Base-by-base conservation (phyloP, 2,329 filamentous ascomycete species). In the Metarhizium brunneum region DNA sequence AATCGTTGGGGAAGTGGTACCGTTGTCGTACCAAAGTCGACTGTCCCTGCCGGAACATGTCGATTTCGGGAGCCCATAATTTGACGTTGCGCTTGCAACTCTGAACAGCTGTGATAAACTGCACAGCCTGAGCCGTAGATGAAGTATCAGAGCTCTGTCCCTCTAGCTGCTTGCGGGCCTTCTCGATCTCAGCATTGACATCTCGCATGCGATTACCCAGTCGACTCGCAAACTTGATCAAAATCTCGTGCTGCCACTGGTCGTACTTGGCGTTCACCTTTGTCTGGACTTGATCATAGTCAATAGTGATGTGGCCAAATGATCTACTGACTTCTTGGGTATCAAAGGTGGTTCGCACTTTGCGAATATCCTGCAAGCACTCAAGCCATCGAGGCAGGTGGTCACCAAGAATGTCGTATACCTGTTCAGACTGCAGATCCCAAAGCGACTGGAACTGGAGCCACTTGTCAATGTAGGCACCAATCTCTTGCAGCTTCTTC, bases 241-340 rank as follows among this genome's bases (percentile, higher is more conserved):
- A 78, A 55, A 99, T 95, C 62, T 99, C 94, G 64, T 96, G 90
- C 70, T 99, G 94, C 94, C 95, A 99, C 70, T 97, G 92, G 68
- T 99, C 95, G 68, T 99, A 99, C 70, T 97, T 99, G 64, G 91
- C 90, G 65, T 97, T 99, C 70, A 99, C 94, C 72, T 96, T 96
- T 56, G 92, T 90, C 71, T 99, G 95, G 0, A 99, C 94, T 71
- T 99, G 95, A 65, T 97, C 94, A 66, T 99, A 99, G 69, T 99
- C 92, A 65, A 99, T 91, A 4, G 88, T 90, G 54, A 97, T 85
- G 70, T 95, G 92, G 4, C 94, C 94, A 68, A 99, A 99, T 1
- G 87, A 88, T 43, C 89, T 87, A 70, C 87, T 94, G 61, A 95
- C 90, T 68, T 96, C 94, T 8, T 92, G 95, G 1, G 92, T 99